phyloP scores from a whole-genome alignment of 208 protist genomes.

The Acanthamoeba lenticulata region DNA sequence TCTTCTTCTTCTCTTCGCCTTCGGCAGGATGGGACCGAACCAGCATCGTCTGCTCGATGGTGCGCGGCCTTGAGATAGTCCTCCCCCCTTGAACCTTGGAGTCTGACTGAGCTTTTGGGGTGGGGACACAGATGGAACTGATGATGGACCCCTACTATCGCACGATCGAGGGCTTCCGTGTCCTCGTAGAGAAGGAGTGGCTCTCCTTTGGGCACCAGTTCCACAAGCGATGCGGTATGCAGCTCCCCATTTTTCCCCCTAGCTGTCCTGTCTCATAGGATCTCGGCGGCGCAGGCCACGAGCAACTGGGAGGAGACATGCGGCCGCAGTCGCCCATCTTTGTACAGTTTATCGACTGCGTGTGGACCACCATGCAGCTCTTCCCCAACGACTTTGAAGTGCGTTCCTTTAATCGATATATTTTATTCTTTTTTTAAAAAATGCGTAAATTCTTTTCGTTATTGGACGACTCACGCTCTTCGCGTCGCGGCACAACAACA shows the following conservation, averaged over 20 bases:
- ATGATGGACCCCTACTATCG: conserved; percentile 94
- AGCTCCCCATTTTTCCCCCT: background rate
- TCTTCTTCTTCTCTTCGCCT: background rate
- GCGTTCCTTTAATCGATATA: background rate
- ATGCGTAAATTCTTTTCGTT: too few relatives aligned
- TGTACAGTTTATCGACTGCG: conserved; percentile 50
- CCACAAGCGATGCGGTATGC: conserved; percentile 87
- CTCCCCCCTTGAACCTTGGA: background rate
- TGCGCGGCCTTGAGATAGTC: background rate
- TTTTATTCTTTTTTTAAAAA: too few relatives aligned
- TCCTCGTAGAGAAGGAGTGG: conserved; percentile 96
- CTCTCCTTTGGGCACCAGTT: conserved; percentile 96
- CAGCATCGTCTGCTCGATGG: background rate
- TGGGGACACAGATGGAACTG: background rate
- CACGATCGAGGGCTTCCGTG: conserved; percentile 92
- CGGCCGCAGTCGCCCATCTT: conserved; percentile 38
- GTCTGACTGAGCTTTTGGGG: background rate
- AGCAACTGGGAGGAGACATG: background rate
- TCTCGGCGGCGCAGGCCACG: background rate
- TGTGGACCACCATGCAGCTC: background rate
- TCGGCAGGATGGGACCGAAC: conserved; percentile 1
- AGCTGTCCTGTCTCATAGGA: background rate
- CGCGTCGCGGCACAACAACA: too few relatives aligned
- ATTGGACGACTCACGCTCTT: too few relatives aligned
- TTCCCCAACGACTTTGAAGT: conserved; percentile 88